phyloP scores from a whole-genome alignment of 129 eudicot species.

The Centella asiatica region DNA sequence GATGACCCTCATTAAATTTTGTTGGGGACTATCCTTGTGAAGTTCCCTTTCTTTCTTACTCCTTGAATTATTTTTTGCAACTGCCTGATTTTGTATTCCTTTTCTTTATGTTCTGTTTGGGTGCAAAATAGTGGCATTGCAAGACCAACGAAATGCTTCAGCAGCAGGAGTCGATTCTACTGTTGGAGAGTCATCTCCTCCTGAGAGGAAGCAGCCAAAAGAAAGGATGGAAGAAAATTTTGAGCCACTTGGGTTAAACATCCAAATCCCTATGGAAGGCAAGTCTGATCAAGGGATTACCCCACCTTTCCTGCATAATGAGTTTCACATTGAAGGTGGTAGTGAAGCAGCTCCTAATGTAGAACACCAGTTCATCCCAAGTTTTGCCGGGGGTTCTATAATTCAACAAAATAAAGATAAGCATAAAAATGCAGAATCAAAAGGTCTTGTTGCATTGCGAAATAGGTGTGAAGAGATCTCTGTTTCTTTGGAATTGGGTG shows the following conservation, averaged over 20 bases:
- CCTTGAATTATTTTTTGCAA: background rate
- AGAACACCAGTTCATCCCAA: slow-evolving; percentile 62
- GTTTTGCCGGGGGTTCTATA: slow-evolving; percentile 25
- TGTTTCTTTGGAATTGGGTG: slow-evolving; percentile 51
- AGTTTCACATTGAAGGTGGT: slow-evolving; percentile 22
- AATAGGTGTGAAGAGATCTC: slow-evolving; percentile 32
- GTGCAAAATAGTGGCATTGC: slow-evolving; percentile 45
- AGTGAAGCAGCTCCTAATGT: slow-evolving; percentile 25
- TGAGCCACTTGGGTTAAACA: slow-evolving; percentile 32
- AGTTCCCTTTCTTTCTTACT: background rate
- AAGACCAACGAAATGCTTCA: slow-evolving; percentile 53
- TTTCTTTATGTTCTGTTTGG: slow-evolving; percentile 2
- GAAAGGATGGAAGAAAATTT: slow-evolving; percentile 31
- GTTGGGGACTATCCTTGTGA: background rate
- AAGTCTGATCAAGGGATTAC: slow-evolving; percentile 9
- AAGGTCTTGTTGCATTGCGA: slow-evolving; percentile 28
- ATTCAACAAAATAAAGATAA: slow-evolving; percentile 12
- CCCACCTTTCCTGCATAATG: slow-evolving; percentile 17
- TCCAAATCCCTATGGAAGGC: slow-evolving; percentile 25
- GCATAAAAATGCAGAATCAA: slow-evolving; percentile 14
- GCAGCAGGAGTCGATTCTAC: slow-evolving; percentile 36
- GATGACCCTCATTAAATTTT: too few relatives aligned
- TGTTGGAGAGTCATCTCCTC: slow-evolving; percentile 50
- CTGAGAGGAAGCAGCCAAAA: slow-evolving; percentile 22
- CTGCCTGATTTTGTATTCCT: background rate